A percentile compares a stretch with the other conserved stretches of the same genome.
phyloP scores from a whole-genome alignment of 2,329 filamentous ascomycete genomes.

The Zopfia rhizophila region DNA sequence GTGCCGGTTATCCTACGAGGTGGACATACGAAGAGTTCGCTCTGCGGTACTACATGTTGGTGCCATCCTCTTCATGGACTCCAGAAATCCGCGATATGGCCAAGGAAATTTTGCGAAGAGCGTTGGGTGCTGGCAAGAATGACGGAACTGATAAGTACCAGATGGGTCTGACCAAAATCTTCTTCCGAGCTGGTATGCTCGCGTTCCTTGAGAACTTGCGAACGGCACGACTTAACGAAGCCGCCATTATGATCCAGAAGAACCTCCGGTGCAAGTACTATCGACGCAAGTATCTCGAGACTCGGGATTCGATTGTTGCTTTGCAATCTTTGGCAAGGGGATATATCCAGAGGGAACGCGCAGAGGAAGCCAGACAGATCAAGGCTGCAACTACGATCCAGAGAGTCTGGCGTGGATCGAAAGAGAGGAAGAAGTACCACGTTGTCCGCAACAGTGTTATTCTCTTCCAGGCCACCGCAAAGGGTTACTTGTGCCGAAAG shows the following conservation, averaged over 20 bases:
- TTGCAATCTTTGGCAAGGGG: slow-evolving; percentile 84
- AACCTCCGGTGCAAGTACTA: slow-evolving; percentile 97
- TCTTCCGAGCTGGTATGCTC: slow-evolving; percentile 99
- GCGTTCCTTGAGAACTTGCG: slow-evolving; percentile 96
- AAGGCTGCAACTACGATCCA: slow-evolving; percentile 95
- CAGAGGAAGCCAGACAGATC: slow-evolving; percentile 82
- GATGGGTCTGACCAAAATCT: slow-evolving; percentile 97
- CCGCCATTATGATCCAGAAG: slow-evolving; percentile 98
- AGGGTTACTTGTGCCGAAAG: slow-evolving; percentile 90
- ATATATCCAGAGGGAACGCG: slow-evolving; percentile 78
- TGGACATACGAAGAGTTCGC: slow-evolving; percentile 99
- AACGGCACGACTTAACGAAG: slow-evolving; percentile 89
- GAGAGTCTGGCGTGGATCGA: slow-evolving; percentile 91
- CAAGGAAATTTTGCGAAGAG: slow-evolving; percentile 88
- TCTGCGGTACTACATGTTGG: slow-evolving; percentile 96
- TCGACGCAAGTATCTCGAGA: slow-evolving; percentile 87
- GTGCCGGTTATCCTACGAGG: slow-evolving; percentile 93
- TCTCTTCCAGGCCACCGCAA: slow-evolving; percentile 87
- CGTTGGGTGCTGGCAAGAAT: slow-evolving; percentile 73
- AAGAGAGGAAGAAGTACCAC: slow-evolving; percentile 83
- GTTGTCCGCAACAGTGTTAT: slow-evolving; percentile 84
- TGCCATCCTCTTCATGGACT: slow-evolving; percentile 89
- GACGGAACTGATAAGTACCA: slow-evolving; percentile 91
- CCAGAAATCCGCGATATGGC: slow-evolving; percentile 95
- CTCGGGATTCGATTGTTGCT: slow-evolving; percentile 80